Base-by-base conservation (phyloP, 495 filamentous ascomycete genomes). In the Penicillium angulare region DNA sequence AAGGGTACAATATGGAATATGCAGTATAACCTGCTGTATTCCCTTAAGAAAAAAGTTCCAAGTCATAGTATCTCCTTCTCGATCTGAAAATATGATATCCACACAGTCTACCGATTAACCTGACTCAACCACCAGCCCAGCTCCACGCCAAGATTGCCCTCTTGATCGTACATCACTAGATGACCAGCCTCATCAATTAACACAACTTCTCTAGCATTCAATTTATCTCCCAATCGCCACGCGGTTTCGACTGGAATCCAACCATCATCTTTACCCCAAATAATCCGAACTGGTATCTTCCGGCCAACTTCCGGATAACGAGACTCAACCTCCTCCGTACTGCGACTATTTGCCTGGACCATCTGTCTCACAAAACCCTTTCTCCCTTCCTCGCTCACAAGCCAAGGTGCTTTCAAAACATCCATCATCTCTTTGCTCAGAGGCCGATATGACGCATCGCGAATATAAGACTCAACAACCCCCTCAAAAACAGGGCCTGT, bases 141-240 rank as follows among this genome's bases (percentile, higher is more conserved):
- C 35, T 71, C 67, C n/a, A 63, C 50, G 12, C 54, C 63, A 10
- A 72, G 44, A 16, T 39, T 54, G 15, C 48, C 60, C 27, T 52
- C 53, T 39, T 72, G 65, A 49, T 72, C 68, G 53, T 55, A 64
- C 63, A 67, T 66, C 0, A 67, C 49, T 50, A 70, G 34, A 61
- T 70, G 68, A 0, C 68, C 68, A 5, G 65, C 68, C 9, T 53
- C 58, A 5, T 70, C 63, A 35, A 72, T 60, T 17, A 67, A 13
- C 17, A 60, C 61, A 18, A 67, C 49, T 9, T 57, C 50, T 23
- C 34, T 21, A 16, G 55, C 55, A 42, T 56, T 46, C 13, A 67
- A 12, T 33, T 43, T 49, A 9, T 53, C 50, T 12, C 47, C 49
- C 49, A 70, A 29, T 18, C 53, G 52, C 1, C 45, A 27, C 20